Conservation (phyloP, 2,329 filamentous ascomycete genomes). For the Exophiala phaeomuriformis region DNA sequence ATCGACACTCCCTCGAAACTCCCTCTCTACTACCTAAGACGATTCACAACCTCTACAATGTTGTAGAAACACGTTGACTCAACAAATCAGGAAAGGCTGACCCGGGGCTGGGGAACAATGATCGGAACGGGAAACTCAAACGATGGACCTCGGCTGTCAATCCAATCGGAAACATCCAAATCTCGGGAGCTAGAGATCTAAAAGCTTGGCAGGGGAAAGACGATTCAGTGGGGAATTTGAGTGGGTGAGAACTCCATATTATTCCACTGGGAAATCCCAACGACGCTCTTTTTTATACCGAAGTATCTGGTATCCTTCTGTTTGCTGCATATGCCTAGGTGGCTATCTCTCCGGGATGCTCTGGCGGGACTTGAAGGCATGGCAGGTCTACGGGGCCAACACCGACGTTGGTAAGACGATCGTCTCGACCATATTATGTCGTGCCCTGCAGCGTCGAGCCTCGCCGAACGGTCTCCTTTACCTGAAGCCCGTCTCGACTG, state of each 20-base stretch:
- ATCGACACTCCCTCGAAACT: no score
- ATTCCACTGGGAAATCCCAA: no score
- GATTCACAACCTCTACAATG: no score
- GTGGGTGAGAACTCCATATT: no score
- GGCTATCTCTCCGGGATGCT: conserved; percentile 17
- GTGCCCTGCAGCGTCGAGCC: conserved; percentile 47
- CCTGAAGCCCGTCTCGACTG: conserved; percentile 76
- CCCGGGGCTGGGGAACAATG: neutral
- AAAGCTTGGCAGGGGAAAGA: conserved; percentile 17
- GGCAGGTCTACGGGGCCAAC: conserved; percentile 77
- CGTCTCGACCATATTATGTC: conserved; percentile 64
- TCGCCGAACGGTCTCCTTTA: conserved; percentile 50
- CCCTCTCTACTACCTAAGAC: no score
- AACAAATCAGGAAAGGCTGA: neutral
- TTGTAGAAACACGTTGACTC: no score
- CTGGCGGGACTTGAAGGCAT: conserved; percentile 60
- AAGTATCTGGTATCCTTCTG: no score
- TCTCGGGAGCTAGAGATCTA: conserved; percentile 3
- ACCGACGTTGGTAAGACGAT: conserved; percentile 82
- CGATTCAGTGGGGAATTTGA: neutral
- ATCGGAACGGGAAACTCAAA: neutral
- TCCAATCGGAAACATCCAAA: conserved; percentile 12
- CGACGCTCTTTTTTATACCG: no score
- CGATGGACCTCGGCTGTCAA: neutral
- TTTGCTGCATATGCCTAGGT: neutral